Evolutionary conservation across 2,329 filamentous ascomycete species (phyloP), one percentile per base, ranked within the genome.

Genomic region (Microcyclosporella mali): DNA sequence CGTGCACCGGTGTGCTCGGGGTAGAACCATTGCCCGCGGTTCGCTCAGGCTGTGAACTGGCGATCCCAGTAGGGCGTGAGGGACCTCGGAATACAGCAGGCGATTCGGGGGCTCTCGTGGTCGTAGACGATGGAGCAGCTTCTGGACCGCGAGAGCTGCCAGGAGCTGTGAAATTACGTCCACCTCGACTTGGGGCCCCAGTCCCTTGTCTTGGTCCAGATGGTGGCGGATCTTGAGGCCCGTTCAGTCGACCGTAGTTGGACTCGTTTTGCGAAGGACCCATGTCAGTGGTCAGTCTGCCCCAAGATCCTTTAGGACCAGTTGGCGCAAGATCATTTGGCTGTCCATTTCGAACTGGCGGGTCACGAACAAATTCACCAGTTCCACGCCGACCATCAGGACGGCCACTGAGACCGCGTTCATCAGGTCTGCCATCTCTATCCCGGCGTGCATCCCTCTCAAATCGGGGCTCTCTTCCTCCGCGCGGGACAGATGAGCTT

Each of bases 231-330:
- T 79, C 71, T 15, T 61, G 52, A n/a, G 65, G 64, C 19, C 61
- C 61, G 47, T 74, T 75, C 14, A 74, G 57, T 29, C 72, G 63
- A 21, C 71, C 72, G 52, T 72, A 74, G 37, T 66, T 69, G 9
- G 70, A 67, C 41, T 75, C 71, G 40, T 67, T 63, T 12, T 63
- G 60, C 15, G 55, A 54, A 25, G 54, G 53, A 33, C 49, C 53
- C 27, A 61, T 59, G 16, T 72, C 70, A 38, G 70, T 60, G 56
- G 21, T 9, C 10, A 73, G 58, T 37, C 73, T 67, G 21, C 72
- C 72, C 57, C 72, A 66, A 29, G 71, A 72, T 59, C 71, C 66
- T 60, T 51, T 77, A 66, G 77, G 77, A 12, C 75, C 76, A 15
- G 70, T 72, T 4, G 77, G 77, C 33, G 74, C 66, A 29, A 57